Base-by-base conservation (phyloP, 2,329 filamentous ascomycete species). In the Colletotrichum karsti region DNA sequence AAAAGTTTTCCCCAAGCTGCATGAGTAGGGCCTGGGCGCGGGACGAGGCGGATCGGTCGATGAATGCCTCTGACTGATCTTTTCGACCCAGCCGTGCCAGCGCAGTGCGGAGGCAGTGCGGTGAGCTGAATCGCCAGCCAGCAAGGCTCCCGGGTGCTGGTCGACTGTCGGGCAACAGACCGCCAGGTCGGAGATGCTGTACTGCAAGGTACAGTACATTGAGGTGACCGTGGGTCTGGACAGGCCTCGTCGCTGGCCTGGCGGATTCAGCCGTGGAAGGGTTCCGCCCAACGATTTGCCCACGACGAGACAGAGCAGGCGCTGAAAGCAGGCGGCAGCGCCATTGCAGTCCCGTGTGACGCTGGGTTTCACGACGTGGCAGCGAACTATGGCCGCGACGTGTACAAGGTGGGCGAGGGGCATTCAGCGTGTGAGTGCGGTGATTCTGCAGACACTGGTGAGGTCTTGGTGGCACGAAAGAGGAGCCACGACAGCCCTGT, bases 371-470 rank as follows among this genome's bases (percentile, higher is more conserved):
- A 58, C 44, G 13, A 30, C 44, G 64, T 63, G 59, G 28, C 64
- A 67, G 44, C 59, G 33, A 51, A 33, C 42, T 51, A n/a, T 37
- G n/a, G 44, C 56, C 35, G 42, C 51, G 41, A 57, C 50, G 22
- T 46, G 33, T 35, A 61, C 55, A 9, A 18, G 22, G 22, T 39
- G 12, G 15, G 28, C 41, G 10, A 41, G 41, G 33, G 42, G 24
- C 9, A 1, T 3, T n/a, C 51, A 51, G 28, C 50, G 35, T 26
- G n/a, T 35, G 55, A 39, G 26, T 57, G 59, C 22, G 51, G 39
- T 30, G 48, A 28, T 50, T 56, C 22, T 15, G 59, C 50, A 54
- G 33, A 44, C 58, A 56, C 50, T 67, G 58, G 50, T 64, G 63
- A 65, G 30, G 61, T 26, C 18, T 37, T 42, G 61, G 39, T 66